Base-by-base conservation (phyloP, 2,329 filamentous ascomycete genomes). In the Teratosphaeria nubilosa region DNA sequence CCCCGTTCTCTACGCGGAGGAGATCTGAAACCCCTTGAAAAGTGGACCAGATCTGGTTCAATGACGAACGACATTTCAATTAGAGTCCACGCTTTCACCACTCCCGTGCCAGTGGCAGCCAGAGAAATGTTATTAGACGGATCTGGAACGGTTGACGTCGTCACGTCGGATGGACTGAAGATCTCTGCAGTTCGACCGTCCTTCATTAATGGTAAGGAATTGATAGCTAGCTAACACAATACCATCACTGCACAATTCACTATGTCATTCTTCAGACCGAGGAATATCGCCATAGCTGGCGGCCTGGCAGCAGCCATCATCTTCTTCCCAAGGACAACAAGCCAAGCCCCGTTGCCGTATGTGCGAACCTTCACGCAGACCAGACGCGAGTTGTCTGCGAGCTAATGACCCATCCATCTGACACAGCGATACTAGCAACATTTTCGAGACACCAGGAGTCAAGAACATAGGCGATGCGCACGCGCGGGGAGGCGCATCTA, bases 391-490 rank as follows among this genome's bases (percentile, higher is more conserved):
- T 6, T 31, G 54, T 45, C 54, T 60, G 58, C 32, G 52, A 45
- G 24, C 13, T 48, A 48, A 48, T 22, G 7, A 22, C 10, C 41
- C n/a, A n/a, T 48, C 20, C 20, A 1, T 48, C 57, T 64, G 48
- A 63, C 58, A 27, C 41, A 48, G 41, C 14, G 16, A n/a, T 13
- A 25, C 20, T 45, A 65, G 64, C 32, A 66, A 69, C 55, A 60
- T 66, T 7, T 69, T 73, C 60, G 64, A 72, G 54, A 74, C 71
- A 2, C 69, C 65, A 34, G 71, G 64, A 53, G 64, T 68, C 16
- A 66, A 71, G 59, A 69, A 69, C 61, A 67, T 74, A 24, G 69
- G 64, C 51, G 64, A 71, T 57, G 60, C 69, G 48, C 71, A 66
- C 56, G 69, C 71, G 7, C 59, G 67, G 37, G 71, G 67, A 9